These are phyloP conservation scores for Lactarius pseudohatsudake DNA, from an alignment of 768 basidiomycete species.

Conservation along the genomic window DNA sequence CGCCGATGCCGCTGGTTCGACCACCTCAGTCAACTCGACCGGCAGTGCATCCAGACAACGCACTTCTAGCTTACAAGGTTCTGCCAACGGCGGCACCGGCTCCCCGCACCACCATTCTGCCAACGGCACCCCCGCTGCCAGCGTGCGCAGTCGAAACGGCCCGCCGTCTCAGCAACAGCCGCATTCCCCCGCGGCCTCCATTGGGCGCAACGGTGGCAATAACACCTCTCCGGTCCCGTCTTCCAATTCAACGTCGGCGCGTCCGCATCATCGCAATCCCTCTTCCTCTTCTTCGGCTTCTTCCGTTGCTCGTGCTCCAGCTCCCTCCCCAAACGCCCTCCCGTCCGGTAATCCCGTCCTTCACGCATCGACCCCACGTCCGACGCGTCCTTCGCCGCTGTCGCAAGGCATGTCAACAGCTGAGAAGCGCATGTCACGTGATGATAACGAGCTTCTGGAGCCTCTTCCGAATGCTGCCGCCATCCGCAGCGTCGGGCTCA, in stretches of 20 bases:
- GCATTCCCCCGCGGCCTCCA: constrained; percentile 17
- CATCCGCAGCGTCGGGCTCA: constrained; percentile 66
- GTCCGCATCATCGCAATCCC: constrained; percentile 45
- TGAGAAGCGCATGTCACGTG: constrained; percentile 75
- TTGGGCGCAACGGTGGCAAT: constrained; percentile 12
- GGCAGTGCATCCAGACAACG: constrained; percentile 56
- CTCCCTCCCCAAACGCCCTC: constrained; percentile 31
- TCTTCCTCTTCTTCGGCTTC: constrained; percentile 50
- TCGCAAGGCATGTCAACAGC: constrained; percentile 65
- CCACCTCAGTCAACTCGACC: constrained; percentile 72
- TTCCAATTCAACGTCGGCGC: constrained; percentile 32
- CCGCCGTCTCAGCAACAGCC: constrained; percentile 29
- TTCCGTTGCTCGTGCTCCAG: constrained; percentile 35
- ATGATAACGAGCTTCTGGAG: constrained; percentile 66
- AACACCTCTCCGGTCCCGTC: constrained; percentile 21
- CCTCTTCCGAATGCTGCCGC: constrained; percentile 38
- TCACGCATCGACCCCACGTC: constrained; percentile 35
- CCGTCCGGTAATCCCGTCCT: constrained; percentile 38
- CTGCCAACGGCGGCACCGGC: constrained; percentile 39
- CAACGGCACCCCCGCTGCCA: constrained; percentile 29
- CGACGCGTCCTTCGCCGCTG: constrained; percentile 58
- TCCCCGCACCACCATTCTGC: constrained; percentile 34
- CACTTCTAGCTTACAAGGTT: constrained; percentile 71
- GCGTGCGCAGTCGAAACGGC: constrained; percentile 28
- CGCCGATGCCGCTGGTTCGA: constrained; percentile 75